Evolutionary conservation across 2,329 filamentous ascomycete genomes (phyloP), one percentile per base, ranked within the genome.

Genomic region (Berkeleyomyces basicola): DNA sequence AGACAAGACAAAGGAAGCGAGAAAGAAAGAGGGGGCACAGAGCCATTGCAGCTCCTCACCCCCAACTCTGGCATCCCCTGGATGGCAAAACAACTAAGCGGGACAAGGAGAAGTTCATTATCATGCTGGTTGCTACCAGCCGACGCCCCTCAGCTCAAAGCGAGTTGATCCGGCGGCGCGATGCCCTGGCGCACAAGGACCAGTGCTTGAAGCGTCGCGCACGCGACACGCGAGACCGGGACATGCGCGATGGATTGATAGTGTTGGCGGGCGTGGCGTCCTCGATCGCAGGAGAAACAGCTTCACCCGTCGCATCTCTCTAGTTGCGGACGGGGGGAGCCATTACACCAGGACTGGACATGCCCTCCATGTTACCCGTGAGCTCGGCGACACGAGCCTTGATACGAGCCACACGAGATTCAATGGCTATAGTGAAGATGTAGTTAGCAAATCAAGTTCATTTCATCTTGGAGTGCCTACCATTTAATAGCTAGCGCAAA

Each of bases 361-460:
- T 72, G 51, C 74, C 77, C 70, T 92, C 87, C 81, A 88, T 88
- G 73, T 88, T 88, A 68, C 87, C 87, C 1, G 93, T 99, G 68
- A 99, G 76, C 73, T 96, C 90, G 61, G 93, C 93, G 64, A 99
- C 93, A 66, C 93, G 86, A 65, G 93, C 93, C 76, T 96, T 97
- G 80, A 99, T 99, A 66, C 93, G 88, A 58, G 93, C 93, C 65
- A 97, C 93, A 67, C 93, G 88, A 58, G 90, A 91, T 74, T 99
- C 93, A 70, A 97, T 97, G 43, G 91, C 90, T 95, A 68, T 42
- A n/a, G 61, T 33, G 10, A 49, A 51, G 59, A 47, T 4, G 16
- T 10, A 1, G 65, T 74, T 55, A 73, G 71, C 39, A 58, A n/a
- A 43, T 31, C 7, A 23, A 3, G 33, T 44, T 7, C 31, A 6